Conservation (phyloP, 2,329 filamentous ascomycete species). For the Colletotrichum cereale region DNA sequence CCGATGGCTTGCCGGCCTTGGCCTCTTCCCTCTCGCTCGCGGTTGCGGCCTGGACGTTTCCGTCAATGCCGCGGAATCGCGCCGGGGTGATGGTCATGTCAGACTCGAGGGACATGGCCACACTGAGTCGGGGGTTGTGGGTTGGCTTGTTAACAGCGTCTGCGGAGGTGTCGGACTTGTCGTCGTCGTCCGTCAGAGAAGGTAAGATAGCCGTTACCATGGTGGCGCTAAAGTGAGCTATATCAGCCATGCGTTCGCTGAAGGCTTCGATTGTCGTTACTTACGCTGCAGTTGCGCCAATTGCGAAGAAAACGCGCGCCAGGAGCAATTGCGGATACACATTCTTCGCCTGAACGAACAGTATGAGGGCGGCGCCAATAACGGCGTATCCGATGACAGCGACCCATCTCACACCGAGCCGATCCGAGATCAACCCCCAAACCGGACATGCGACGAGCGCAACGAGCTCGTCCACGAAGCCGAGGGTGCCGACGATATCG, state of each 20-base stretch:
- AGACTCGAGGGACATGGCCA: slow-evolving; percentile 77
- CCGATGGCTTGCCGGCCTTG: slow-evolving; percentile 62
- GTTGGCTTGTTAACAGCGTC: slow-evolving; percentile 50
- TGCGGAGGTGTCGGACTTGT: slow-evolving; percentile 45
- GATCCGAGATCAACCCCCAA: slow-evolving; percentile 84
- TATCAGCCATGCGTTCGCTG: neutral
- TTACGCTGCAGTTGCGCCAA: slow-evolving; percentile 90
- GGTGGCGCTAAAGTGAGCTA: slow-evolving; percentile 68
- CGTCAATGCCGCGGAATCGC: slow-evolving; percentile 59
- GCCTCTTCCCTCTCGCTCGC: slow-evolving; percentile 42
- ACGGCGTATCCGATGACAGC: slow-evolving; percentile 84
- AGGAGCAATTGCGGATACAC: slow-evolving; percentile 91
- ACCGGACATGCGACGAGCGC: slow-evolving; percentile 83
- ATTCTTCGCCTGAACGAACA: slow-evolving; percentile 88
- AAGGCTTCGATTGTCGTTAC: slow-evolving; percentile 44
- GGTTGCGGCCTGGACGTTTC: slow-evolving; percentile 43
- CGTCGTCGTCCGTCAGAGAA: slow-evolving; percentile 69
- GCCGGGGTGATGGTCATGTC: slow-evolving; percentile 81
- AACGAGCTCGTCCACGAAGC: slow-evolving; percentile 86
- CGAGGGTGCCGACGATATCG: slow-evolving; percentile 85
- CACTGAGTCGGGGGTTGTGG: slow-evolving; percentile 65
- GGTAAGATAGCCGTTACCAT: slow-evolving; percentile 98
- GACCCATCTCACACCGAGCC: slow-evolving; percentile 79
- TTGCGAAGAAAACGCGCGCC: slow-evolving; percentile 86
- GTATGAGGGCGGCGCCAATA: slow-evolving; percentile 80